Conservation (phyloP, 139 green algal genomes). For the Choricystis sp. region DNA sequence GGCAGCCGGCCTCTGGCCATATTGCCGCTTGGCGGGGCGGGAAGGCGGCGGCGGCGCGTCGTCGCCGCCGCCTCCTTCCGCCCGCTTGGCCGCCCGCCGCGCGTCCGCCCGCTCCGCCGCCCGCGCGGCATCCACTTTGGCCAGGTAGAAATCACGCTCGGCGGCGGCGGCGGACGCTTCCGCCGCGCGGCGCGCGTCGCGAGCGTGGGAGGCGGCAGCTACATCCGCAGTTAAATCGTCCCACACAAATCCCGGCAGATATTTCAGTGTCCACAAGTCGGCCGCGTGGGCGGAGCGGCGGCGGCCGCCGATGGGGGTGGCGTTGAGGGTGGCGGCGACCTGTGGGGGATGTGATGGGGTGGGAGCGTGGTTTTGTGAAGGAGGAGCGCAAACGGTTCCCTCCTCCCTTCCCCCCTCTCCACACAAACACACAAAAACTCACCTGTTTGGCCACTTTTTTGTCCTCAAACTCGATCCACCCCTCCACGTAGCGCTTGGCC, state of each 20-base stretch:
- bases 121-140: background rate
- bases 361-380: too few species aligned
- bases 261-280: background rate
- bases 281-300: background rate
- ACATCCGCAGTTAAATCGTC: background rate
- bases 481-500: background rate
- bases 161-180: background rate
- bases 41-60: too few species aligned
- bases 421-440: too few species aligned
- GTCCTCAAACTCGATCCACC: background rate
- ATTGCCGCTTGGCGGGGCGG: too few species aligned
- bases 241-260: background rate
- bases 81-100: background rate
- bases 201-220: too few species aligned
- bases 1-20: too few species aligned
- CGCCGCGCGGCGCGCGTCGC: background rate
- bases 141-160: background rate
- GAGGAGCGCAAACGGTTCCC: too few species aligned
- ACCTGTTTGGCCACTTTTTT: background rate
- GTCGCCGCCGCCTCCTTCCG: too few species aligned
- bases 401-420: too few species aligned
- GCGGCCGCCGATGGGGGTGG: background rate
- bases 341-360: too few species aligned
- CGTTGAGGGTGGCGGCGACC: background rate
- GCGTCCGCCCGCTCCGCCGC: background rate